These are phyloP conservation scores for Aureobasidium namibiae DNA, from an alignment of 2,329 filamentous ascomycete species.

Conservation along the genomic window DNA sequence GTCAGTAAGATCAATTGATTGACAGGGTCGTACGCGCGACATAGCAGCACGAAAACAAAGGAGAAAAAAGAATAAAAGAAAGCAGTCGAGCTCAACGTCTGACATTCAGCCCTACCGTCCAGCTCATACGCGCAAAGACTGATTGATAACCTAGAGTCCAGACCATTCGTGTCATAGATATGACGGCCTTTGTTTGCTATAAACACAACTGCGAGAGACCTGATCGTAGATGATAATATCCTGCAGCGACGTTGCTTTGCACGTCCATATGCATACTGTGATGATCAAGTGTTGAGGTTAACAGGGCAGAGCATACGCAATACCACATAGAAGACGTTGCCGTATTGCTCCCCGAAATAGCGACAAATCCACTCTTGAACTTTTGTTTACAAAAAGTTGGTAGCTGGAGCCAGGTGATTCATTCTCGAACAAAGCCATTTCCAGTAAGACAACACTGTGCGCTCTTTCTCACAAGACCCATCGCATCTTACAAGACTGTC, in stretches of 20 bases:
- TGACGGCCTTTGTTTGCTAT: background rate
- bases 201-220: background rate
- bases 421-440: background rate
- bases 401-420: background rate
- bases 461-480: too few species aligned
- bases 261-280: background rate
- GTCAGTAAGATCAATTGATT: background rate
- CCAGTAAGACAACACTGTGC: too few species aligned
- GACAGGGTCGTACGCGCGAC: background rate
- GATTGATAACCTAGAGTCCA: background rate
- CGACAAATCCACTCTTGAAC: background rate
- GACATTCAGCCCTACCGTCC: too few species aligned
- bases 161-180: background rate
- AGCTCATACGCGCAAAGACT: background rate
- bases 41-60: background rate
- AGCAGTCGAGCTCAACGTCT: too few species aligned
- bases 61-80: background rate
- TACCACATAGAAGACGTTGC: background rate
- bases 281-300: background rate
- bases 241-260: background rate
- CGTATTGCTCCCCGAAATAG: background rate
- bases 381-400: background rate
- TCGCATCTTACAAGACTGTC: background rate
- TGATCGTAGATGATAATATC: background rate
- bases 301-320: background rate